A percentile compares a stretch with the other conserved stretches of the same genome.
These are phyloP conservation scores for Scheffersomyces amazonensis DNA, from an alignment of 805 yeast species.

Conservation along the genomic window DNA sequence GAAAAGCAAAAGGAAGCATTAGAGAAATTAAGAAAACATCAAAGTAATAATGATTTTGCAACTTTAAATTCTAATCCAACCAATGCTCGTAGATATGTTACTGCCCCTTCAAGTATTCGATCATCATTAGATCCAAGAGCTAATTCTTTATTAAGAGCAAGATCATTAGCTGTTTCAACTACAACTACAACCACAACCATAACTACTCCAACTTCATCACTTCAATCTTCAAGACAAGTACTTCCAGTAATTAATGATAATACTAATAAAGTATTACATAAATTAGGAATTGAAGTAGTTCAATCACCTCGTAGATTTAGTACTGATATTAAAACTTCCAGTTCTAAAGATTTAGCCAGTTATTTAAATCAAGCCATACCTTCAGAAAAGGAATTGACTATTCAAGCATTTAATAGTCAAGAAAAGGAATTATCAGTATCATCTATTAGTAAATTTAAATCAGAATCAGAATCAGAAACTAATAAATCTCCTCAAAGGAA, in stretches of 20 bases:
- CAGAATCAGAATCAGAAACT: too few species aligned
- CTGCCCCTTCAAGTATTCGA: constrained; percentile 18
- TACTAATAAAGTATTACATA: constrained; percentile 32
- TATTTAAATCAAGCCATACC: constrained; percentile 14
- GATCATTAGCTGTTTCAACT: constrained; percentile 31
- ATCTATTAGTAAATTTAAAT: too few species aligned
- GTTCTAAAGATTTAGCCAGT: constrained; percentile 28
- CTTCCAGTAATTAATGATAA: constrained; percentile 14
- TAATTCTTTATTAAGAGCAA: constrained; percentile 33
- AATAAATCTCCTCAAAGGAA: too few species aligned
- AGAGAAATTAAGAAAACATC: constrained; percentile 18
- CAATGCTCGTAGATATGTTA: constrained; percentile 16
- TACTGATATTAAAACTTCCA: constrained; percentile 31
- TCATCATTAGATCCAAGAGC: constrained; percentile 38
- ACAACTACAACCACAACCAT: too few species aligned
- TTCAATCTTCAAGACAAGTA: background rate
- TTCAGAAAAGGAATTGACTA: too few species aligned
- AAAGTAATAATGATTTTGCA: constrained; percentile 15
- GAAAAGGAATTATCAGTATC: too few species aligned
- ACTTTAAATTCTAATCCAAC: constrained; percentile 3
- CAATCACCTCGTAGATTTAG: constrained; percentile 10
- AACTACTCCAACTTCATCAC: constrained; percentile 11
- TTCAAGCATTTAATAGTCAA: constrained; percentile 11
- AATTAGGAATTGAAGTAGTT: constrained; percentile 32
- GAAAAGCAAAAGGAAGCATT: constrained; percentile 28